These are phyloP conservation scores for Aureobasidium sp. DNA, from an alignment of 2,329 filamentous ascomycete species.

Conservation along the genomic window DNA sequence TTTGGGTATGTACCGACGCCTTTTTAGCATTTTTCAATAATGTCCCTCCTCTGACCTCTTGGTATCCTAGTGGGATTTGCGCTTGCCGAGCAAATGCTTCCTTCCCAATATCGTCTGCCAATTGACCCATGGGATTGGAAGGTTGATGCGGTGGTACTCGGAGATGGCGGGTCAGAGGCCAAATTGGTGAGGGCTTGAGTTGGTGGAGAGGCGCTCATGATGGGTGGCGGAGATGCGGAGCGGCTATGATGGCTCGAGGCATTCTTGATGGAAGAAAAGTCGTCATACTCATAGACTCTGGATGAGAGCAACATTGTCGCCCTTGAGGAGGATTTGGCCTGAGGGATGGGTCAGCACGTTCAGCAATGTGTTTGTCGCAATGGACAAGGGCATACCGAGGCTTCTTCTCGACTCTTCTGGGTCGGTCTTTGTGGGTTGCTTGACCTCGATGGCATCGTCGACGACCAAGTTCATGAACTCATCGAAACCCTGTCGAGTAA, in stretches of 20 bases:
- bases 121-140: slow-evolving; percentile 70
- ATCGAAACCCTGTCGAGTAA: slow-evolving; percentile 74
- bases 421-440: slow-evolving; percentile 72
- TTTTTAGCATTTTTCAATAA: slow-evolving; percentile 31
- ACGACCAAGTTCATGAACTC: slow-evolving; percentile 99
- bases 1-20: slow-evolving; percentile 45
- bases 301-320: slow-evolving; percentile 81
- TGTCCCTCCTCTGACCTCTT: neutral
- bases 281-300: slow-evolving; percentile 31
- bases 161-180: slow-evolving; percentile 21
- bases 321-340: slow-evolving; percentile 83
- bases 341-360: slow-evolving; percentile 16
- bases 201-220: neutral
- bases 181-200: slow-evolving; percentile 11
- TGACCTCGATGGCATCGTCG: slow-evolving; percentile 91
- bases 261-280: neutral
- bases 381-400: slow-evolving; percentile 54
- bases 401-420: slow-evolving; percentile 67
- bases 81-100: slow-evolving; percentile 76
- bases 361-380: neutral
- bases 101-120: slow-evolving; percentile 59
- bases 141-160: slow-evolving; percentile 56
- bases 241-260: neutral
- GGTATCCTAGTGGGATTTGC: slow-evolving; percentile 63
- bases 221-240: neutral